Conservation (phyloP, 2,329 filamentous ascomycete genomes). For the Podosphaera aphanis region DNA sequence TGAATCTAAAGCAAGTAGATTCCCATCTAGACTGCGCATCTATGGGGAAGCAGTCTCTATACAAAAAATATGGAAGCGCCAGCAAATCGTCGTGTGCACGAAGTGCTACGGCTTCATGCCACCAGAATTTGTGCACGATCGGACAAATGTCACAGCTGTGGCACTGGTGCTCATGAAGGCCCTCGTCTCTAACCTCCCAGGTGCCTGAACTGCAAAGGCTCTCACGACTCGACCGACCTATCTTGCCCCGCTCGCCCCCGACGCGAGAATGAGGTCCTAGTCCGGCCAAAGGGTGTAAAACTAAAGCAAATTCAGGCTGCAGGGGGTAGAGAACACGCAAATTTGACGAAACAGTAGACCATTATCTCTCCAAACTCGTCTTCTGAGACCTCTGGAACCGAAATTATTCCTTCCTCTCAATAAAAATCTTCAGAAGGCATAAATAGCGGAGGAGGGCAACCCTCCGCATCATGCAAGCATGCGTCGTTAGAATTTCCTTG, state of each 20-base stretch:
- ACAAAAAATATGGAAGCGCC: neutral
- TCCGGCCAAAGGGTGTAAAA: neutral
- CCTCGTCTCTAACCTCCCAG: neutral
- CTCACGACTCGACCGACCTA: neutral
- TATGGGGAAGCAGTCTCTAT: neutral
- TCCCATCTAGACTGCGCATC: neutral
- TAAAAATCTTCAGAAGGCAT: neutral
- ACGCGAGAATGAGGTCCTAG: neutral
- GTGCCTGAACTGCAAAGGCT: neutral
- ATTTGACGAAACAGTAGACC: no score
- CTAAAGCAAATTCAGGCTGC: neutral
- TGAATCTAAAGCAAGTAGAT: neutral
- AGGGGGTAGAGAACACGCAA: neutral
- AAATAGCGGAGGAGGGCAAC: neutral
- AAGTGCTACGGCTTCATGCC: neutral
- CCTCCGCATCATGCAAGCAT: neutral
- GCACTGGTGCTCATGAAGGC: neutral
- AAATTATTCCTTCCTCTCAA: neutral
- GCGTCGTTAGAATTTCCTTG: neutral
- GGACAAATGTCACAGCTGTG: neutral
- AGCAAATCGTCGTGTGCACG: neutral
- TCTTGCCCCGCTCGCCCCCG: neutral
- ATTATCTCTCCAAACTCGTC: no score
- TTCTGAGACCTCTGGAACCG: neutral
- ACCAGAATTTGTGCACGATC: neutral